Conservation (phyloP, 2,329 filamentous ascomycete species). For the Fusarium haematococcum region DNA sequence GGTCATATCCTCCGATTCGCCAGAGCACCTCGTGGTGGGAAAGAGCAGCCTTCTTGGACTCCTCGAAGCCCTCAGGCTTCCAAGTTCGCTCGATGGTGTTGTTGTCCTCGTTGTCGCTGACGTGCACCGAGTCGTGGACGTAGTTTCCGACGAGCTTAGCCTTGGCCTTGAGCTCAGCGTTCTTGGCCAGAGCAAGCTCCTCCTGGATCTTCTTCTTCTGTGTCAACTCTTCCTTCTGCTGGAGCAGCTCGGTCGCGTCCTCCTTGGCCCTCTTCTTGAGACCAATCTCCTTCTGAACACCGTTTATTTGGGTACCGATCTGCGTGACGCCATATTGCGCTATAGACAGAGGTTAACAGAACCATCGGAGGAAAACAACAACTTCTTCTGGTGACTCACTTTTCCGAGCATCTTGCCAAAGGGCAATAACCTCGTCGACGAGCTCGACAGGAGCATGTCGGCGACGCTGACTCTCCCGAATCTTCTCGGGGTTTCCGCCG, state of each 20-base stretch:
- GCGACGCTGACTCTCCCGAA: constrained; percentile 89
- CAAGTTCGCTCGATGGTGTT: constrained; percentile 83
- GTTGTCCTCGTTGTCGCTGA: constrained; percentile 89
- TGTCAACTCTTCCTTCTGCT: constrained; percentile 81
- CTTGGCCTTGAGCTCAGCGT: constrained; percentile 78
- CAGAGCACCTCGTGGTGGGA: constrained; percentile 96
- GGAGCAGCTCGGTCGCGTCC: constrained; percentile 82
- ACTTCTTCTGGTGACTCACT: constrained; percentile 55
- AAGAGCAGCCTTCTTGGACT: constrained; percentile 81
- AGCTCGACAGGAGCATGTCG: constrained; percentile 83
- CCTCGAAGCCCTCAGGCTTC: constrained; percentile 79
- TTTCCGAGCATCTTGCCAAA: constrained; percentile 87
- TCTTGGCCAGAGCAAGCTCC: constrained; percentile 80
- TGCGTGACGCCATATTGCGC: constrained; percentile 82
- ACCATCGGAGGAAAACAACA: background rate
- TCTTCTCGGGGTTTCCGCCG: constrained; percentile 90
- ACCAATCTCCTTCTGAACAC: constrained; percentile 89
- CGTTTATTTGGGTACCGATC: constrained; percentile 87
- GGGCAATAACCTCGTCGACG: constrained; percentile 89
- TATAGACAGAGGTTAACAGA: constrained; percentile 36
- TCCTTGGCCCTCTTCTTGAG: constrained; percentile 95
- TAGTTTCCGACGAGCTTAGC: constrained; percentile 78
- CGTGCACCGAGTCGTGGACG: constrained; percentile 87
- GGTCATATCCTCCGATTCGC: constrained; percentile 90
- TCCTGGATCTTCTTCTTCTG: constrained; percentile 85